Evolutionary conservation across 1,284 basidiomycete genomes (phyloP).

Genomic region (Ceratobasidium papillatum): DNA sequence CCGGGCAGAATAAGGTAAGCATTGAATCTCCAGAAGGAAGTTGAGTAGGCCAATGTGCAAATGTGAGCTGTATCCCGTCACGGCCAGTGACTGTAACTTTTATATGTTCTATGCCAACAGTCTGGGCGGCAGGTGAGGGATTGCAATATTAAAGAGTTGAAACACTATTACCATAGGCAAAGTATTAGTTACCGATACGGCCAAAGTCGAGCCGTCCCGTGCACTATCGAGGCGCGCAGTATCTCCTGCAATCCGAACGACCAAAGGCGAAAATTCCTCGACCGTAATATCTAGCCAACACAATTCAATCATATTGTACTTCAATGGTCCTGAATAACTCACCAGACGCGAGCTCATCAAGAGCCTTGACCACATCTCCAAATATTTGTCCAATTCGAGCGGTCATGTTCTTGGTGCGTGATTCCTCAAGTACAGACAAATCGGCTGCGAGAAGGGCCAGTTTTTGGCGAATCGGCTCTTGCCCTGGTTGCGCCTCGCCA

Average conservation of each 20-base stretch:
- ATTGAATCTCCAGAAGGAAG: slow-evolving; percentile 62
- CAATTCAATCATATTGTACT: neutral
- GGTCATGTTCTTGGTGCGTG: neutral
- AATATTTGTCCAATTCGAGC: slow-evolving; percentile 59
- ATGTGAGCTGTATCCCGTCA: slow-evolving; percentile 16
- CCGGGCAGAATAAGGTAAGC: slow-evolving; percentile 71
- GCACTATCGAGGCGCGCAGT: slow-evolving; percentile 61
- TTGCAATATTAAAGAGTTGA: neutral
- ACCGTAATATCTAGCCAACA: slow-evolving; percentile 65
- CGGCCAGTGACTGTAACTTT: slow-evolving; percentile 52
- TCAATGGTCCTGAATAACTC: slow-evolving; percentile 30
- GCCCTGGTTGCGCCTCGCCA: slow-evolving; percentile 64
- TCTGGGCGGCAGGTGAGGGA: slow-evolving; percentile 44
- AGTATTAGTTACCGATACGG: slow-evolving; percentile 66
- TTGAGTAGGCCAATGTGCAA: slow-evolving; percentile 3
- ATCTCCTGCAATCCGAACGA: slow-evolving; percentile 57
- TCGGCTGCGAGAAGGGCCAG: slow-evolving; percentile 71
- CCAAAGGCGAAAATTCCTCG: slow-evolving; percentile 72
- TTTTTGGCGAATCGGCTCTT: slow-evolving; percentile 77
- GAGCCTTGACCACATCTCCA: slow-evolving; percentile 59
- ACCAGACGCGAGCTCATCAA: slow-evolving; percentile 68
- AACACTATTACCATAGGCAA: slow-evolving; percentile 72
- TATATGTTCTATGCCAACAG: slow-evolving; percentile 48
- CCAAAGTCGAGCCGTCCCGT: slow-evolving; percentile 71
- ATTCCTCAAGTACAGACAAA: slow-evolving; percentile 54